Base-by-base conservation (phyloP, 202 grass and related monocot genomes). In the Musa balbisiana region DNA sequence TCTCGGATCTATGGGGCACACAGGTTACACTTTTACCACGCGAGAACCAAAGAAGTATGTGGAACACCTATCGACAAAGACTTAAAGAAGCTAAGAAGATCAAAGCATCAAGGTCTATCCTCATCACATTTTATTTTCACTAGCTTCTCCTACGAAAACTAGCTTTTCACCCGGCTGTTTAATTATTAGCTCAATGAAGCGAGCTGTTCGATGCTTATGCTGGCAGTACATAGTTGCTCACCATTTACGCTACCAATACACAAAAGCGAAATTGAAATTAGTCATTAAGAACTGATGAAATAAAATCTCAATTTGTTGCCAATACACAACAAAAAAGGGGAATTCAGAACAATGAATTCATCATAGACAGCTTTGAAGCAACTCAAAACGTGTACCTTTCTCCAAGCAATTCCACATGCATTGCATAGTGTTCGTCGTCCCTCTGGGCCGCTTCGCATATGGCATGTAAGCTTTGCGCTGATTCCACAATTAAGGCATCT, bases 401-500 rank as follows among this genome's bases (percentile, higher is more conserved):
- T 83, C 85, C 85, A 87, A 73, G 85, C 85, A 65, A 87, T 87
- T 73, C 85, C 85, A 77, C 85, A 87, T 62, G 85, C 85, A 77
- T 87, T 87, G 67, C 85, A 87, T 21, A 87, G 62, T 11, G 85
- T 87, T 73, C 85, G 52, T 51, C 80, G 78, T 77, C 85, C 85
- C 67, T 83, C 85, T 5, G 85, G 85, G 49, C 85, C 85, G 73
- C 80, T 79, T 11, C 85, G 85, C 85, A 87, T 87, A 77, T 87
- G 81, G 27, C 81, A 83, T 73, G 85, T 87, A 77, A 87, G 74
- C 73, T 83, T 83, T 52, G 85, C 78, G 65, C 81, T 87, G 59
- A 87, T 79, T 51, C 85, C 85, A 73, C 85, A 87, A 33, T 87
- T 82, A 80, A 78, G 85, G 51, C 85, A 87, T 80, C 85, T 87